A percentile compares a stretch with the other conserved stretches of the same genome.
Conservation (phyloP, 2,329 filamentous ascomycete genomes). For the Epichloe sylvatica region DNA sequence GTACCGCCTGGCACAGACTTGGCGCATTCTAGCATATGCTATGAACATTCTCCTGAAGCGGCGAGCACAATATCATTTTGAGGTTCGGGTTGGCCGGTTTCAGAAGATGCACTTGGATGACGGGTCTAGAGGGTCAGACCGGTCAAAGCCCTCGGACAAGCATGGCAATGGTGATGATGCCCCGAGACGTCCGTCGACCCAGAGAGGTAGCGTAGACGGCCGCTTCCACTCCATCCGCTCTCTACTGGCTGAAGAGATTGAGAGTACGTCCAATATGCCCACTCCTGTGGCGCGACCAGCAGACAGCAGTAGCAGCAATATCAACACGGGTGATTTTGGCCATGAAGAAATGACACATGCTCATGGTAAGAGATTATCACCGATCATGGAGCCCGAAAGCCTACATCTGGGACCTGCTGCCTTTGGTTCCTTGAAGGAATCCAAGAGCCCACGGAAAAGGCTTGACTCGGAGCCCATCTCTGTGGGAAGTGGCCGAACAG, state of each 20-base stretch:
- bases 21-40: constrained; percentile 45
- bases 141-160: constrained; percentile 14
- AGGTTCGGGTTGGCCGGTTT: constrained; percentile 30
- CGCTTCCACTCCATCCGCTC: constrained; percentile 26
- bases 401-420: constrained; percentile 36
- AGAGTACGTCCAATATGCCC: constrained; percentile 48
- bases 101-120: constrained; percentile 21
- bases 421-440: constrained; percentile 19
- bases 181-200: constrained; percentile 18
- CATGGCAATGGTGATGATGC: constrained; percentile 24
- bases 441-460: constrained; percentile 26
- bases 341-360: constrained; percentile 15
- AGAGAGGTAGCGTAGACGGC: constrained; percentile 16
- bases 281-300: constrained; percentile 45
- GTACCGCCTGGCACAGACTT: constrained; percentile 50
- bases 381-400: constrained; percentile 35
- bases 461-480: constrained; percentile 39
- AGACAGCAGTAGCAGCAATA: constrained; percentile 16
- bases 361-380: constrained; percentile 27
- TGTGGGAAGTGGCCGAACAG: constrained; percentile 35
- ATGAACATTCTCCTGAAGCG: constrained; percentile 39
- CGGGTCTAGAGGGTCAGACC: constrained; percentile 12
- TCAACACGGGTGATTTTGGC: constrained; percentile 3
- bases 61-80: constrained; percentile 43
- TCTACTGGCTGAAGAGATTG: constrained; percentile 40